Evolutionary conservation across 2,329 filamentous ascomycete genomes (phyloP), one percentile per base, ranked within the genome.

Genomic region (Arthrobotrys sinensis): DNA sequence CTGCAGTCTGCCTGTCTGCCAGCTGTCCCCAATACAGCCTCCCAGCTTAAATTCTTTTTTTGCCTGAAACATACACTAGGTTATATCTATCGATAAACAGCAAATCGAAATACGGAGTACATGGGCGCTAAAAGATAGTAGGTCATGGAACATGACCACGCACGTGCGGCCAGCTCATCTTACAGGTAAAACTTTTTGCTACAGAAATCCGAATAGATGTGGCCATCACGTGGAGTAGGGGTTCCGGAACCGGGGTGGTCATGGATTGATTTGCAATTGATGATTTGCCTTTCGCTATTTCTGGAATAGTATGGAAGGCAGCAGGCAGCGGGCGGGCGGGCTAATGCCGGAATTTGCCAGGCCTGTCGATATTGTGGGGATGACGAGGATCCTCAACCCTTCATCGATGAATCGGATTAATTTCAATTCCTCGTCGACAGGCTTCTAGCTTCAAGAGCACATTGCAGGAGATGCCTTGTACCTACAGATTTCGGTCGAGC

Each of bases 1-100:
- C 53, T 60, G 53, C 53, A 60, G 34, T 40, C 16, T 57, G 34
- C 16, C 53, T 60, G 52, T n/a, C 36, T 60, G 55, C 55, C 55
- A 60, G 55, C 19, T 60, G 55, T 60, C 55, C 52, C 55, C 28
- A 36, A 16, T 12, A 28, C 55, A 60, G 4, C 32, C 6, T 45
- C 6, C 40, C 24, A 4, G 24, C 4, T 28, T n/a, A 16, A 16
- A 57, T 40, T 21, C 19, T 48, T 48, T 48, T 48, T 48, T 48
- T 60, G 36, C 16, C 55, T 60, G 55, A 60, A 60, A 60, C 55
- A 43, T n/a, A 24, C 28, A 38, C 52, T 38, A 38, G 52, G 32
- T 21, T 38, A 5, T 10, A 16, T 40, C 40, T 60, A 60, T 60
- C 34, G 53, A 40, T 60, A 57, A 57, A 10, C 7, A 19, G 36